Conservation (phyloP, 441 rosid genomes). For the Croton setiger region DNA sequence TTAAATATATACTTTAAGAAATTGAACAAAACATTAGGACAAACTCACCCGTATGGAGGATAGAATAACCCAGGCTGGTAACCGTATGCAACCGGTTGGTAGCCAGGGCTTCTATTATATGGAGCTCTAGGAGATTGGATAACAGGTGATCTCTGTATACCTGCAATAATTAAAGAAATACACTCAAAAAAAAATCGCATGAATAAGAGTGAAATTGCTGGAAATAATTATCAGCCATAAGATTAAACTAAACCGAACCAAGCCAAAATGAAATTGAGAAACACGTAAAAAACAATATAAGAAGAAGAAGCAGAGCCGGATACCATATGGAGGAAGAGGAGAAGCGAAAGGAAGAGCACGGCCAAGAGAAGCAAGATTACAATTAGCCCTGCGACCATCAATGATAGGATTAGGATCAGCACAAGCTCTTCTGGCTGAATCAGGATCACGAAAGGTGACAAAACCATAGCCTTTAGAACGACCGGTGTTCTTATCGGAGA, state of each 20-base stretch:
- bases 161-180: neutral
- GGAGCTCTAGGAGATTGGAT: constrained; percentile 3
- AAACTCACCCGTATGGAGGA: constrained; percentile 19
- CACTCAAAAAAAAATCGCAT: neutral
- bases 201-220: too few relatives aligned
- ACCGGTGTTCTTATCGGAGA: constrained; percentile 54
- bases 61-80: constrained; percentile 14
- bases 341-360: constrained; percentile 6
- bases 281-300: too few relatives aligned
- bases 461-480: constrained; percentile 80
- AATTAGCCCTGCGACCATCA: constrained; percentile 48
- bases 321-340: neutral
- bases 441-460: constrained; percentile 41
- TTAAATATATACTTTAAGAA: neutral
- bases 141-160: constrained; percentile 10
- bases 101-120: constrained; percentile 3
- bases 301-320: too few relatives aligned
- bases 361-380: constrained; percentile 49
- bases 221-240: too few relatives aligned
- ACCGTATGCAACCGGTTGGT: neutral
- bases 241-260: too few relatives aligned
- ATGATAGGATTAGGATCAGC: constrained; percentile 37
- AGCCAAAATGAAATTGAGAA: too few relatives aligned
- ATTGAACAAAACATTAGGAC: neutral
- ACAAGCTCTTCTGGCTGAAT: constrained; percentile 46